Evolutionary conservation across 2,329 filamentous ascomycete genomes (phyloP).

Genomic region (Fusarium sp.): DNA sequence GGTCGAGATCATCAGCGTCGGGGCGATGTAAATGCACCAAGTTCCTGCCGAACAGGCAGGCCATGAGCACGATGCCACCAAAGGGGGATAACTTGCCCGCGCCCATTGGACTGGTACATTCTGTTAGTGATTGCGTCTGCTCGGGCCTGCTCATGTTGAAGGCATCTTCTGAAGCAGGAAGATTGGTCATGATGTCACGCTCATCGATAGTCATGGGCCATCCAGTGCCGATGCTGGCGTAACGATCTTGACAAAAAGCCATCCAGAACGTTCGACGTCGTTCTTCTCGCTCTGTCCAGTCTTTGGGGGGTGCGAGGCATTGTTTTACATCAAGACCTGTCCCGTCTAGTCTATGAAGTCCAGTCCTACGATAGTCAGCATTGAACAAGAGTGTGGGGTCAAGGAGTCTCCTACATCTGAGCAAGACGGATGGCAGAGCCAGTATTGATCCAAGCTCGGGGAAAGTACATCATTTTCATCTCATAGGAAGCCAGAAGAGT

Average conservation of each 20-base stretch:
- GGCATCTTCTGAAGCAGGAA: conserved; percentile 87
- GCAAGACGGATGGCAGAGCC: conserved; percentile 83
- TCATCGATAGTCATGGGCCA: conserved; percentile 98
- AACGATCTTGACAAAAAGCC: conserved; percentile 90
- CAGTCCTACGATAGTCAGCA: conserved; percentile 76
- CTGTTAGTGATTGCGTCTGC: conserved; percentile 75
- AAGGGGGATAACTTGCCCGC: conserved; percentile 81
- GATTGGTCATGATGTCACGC: conserved; percentile 86
- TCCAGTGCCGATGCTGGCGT: conserved; percentile 94
- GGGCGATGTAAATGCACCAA: conserved; percentile 91
- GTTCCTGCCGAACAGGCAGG: conserved; percentile 92
- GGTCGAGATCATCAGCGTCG: conserved; percentile 81
- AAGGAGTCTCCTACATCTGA: conserved; percentile 74
- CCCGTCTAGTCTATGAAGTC: conserved; percentile 88
- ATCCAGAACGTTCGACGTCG: conserved; percentile 94
- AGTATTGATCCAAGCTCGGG: conserved; percentile 92
- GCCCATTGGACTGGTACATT: conserved; percentile 79
- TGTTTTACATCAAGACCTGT: conserved; percentile 90
- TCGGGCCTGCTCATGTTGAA: conserved; percentile 85
- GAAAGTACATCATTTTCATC: conserved; percentile 98
- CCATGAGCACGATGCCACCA: conserved; percentile 84
- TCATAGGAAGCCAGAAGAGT: conserved; percentile 85
- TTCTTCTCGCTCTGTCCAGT: conserved; percentile 96
- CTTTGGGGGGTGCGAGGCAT: conserved; percentile 84
- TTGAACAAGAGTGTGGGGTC: not conserved